These are phyloP conservation scores for Ilyonectria mors-panacis DNA, from an alignment of 2,329 filamentous ascomycete species.

Conservation along the genomic window DNA sequence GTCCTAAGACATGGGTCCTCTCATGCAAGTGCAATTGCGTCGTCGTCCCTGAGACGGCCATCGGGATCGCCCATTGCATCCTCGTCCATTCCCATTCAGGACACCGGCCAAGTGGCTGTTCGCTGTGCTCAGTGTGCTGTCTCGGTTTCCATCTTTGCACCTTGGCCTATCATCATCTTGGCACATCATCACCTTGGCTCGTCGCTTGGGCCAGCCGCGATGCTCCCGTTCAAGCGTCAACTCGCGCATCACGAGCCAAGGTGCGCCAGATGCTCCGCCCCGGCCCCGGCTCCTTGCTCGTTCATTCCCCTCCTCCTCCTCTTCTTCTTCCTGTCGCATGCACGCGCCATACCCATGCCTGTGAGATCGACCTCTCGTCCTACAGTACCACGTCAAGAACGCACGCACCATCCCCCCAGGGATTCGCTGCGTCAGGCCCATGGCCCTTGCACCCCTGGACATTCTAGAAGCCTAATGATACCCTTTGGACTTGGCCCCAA, in stretches of 20 bases:
- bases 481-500: slow-evolving; percentile 36
- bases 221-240: slow-evolving; percentile 34
- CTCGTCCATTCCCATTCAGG: slow-evolving; percentile 34
- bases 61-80: slow-evolving; percentile 26
- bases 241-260: slow-evolving; percentile 43
- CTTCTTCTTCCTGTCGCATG: not conserved
- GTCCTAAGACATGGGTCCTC: no score
- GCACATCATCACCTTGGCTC: not conserved
- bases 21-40: slow-evolving; percentile 41
- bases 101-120: slow-evolving; percentile 41
- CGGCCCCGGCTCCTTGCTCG: slow-evolving; percentile 33
- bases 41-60: slow-evolving; percentile 34
- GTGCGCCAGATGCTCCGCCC: slow-evolving; percentile 40
- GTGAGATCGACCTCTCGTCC: slow-evolving; percentile 5
- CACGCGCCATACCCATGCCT: not conserved
- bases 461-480: slow-evolving; percentile 47
- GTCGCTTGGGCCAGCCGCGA: slow-evolving; percentile 12
- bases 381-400: not conserved
- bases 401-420: slow-evolving; percentile 23
- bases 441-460: slow-evolving; percentile 28
- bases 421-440: slow-evolving; percentile 31
- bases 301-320: not conserved
- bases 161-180: not conserved
- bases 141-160: slow-evolving; percentile 34
- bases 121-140: slow-evolving; percentile 14